phyloP scores from a whole-genome alignment of 495 filamentous ascomycete genomes.

The Hypoxylon perforatum region DNA sequence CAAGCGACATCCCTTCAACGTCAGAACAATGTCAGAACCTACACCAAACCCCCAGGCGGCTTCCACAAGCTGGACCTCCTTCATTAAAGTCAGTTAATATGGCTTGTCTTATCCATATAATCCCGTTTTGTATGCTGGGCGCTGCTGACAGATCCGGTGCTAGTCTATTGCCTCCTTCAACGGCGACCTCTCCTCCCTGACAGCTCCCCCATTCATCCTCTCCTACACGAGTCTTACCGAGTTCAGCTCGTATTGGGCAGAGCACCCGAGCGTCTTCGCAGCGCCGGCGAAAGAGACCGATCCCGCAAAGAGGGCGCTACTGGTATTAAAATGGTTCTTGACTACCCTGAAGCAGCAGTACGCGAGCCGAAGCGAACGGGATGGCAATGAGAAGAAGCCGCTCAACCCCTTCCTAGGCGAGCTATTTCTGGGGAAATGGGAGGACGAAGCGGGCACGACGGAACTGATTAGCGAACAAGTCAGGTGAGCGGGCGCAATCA shows the following conservation, averaged over 20 bases:
- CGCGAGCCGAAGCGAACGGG: slow-evolving; percentile 88
- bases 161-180: slow-evolving; percentile 96
- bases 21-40: slow-evolving; percentile 41
- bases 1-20: slow-evolving; percentile 26
- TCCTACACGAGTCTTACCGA: slow-evolving; percentile 91
- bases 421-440: slow-evolving; percentile 89
- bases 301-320: slow-evolving; percentile 82
- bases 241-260: slow-evolving; percentile 96
- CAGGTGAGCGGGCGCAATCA: slow-evolving; percentile 65
- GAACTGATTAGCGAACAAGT: slow-evolving; percentile 73
- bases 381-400: slow-evolving; percentile 96
- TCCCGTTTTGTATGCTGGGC: not conserved
- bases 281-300: slow-evolving; percentile 85
- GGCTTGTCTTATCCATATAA: not conserved
- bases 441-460: slow-evolving; percentile 77
- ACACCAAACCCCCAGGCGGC: slow-evolving; percentile 46
- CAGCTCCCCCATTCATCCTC: slow-evolving; percentile 95
- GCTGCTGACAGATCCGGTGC: slow-evolving; percentile 8
- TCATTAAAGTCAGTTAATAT: slow-evolving; percentile 59
- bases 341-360: slow-evolving; percentile 96
- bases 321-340: slow-evolving; percentile 97
- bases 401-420: slow-evolving; percentile 93
- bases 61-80: slow-evolving; percentile 60
- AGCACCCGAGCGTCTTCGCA: slow-evolving; percentile 88
- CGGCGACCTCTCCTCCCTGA: slow-evolving; percentile 92